phyloP scores from a whole-genome alignment of 129 eudicot species.

The Pulicaria dysenterica region DNA sequence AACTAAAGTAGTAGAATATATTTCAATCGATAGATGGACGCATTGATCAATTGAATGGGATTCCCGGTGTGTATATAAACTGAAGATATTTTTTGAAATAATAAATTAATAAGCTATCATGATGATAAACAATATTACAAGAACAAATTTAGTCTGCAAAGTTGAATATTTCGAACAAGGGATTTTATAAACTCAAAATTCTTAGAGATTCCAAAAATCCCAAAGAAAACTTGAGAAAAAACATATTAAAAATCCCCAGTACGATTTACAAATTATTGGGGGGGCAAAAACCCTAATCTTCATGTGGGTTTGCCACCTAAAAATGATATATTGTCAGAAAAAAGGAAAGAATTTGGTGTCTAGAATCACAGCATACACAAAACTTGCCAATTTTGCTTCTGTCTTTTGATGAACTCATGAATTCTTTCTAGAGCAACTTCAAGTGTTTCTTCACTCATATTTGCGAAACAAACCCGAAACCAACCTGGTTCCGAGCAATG shows the following conservation, averaged over 20 bases:
- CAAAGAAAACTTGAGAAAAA: conserved; percentile 34
- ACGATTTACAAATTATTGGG: conserved; percentile 27
- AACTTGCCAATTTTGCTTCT: conserved; percentile 25
- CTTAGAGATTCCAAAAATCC: conserved; percentile 34
- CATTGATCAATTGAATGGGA: too few species aligned
- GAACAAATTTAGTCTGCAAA: conserved; percentile 20
- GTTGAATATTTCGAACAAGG: conserved; percentile 18
- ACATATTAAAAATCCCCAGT: conserved; percentile 31
- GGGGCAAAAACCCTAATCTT: conserved; percentile 41
- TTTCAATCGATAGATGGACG: too few species aligned
- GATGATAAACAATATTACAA: conserved; percentile 13
- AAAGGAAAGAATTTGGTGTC: conserved; percentile 18
- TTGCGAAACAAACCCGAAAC: conserved; percentile 94
- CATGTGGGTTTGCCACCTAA: conserved; percentile 38
- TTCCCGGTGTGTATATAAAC: too few species aligned
- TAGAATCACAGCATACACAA: conserved; percentile 25
- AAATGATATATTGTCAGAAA: conserved; percentile 11
- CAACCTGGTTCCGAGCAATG: conserved; percentile 93
- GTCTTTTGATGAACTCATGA: conserved; percentile 57
- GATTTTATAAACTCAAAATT: conserved; percentile 32
- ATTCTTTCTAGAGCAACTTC: conserved; percentile 73
- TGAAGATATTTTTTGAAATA: not conserved
- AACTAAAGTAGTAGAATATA: too few species aligned
- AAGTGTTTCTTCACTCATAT: conserved; percentile 88
- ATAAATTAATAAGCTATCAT: not conserved